Conservation (phyloP, 2,329 filamentous ascomycete genomes). For the Penicillium polonicum region DNA sequence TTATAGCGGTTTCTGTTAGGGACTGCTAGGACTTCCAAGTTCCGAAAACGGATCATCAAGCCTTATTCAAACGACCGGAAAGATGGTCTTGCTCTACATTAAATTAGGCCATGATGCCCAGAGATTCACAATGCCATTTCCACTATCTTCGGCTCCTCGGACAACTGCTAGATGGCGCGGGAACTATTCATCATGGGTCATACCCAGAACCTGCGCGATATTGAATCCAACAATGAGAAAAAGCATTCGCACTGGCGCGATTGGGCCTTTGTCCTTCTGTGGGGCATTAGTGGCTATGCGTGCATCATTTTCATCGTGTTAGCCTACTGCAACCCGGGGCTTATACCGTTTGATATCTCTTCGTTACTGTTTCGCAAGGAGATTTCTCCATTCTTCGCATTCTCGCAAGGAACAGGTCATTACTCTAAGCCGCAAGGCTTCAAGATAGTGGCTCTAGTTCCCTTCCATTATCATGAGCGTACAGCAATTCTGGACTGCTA, state of each 20-base stretch:
- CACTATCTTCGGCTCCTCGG: not conserved
- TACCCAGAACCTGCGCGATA: slow-evolving; percentile 15
- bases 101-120: slow-evolving; percentile 3
- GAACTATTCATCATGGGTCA: slow-evolving; percentile 24
- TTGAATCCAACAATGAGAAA: slow-evolving; percentile 21
- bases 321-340: slow-evolving; percentile 21
- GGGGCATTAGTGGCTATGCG: slow-evolving; percentile 25
- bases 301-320: slow-evolving; percentile 25
- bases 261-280: slow-evolving; percentile 22
- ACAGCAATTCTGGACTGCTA: slow-evolving; percentile 46
- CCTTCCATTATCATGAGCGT: slow-evolving; percentile 35
- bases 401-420: slow-evolving; percentile 25
- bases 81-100: not conserved
- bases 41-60: slow-evolving; percentile 6
- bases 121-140: not conserved
- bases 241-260: slow-evolving; percentile 18
- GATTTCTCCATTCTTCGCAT: slow-evolving; percentile 32
- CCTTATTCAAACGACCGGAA: slow-evolving; percentile 2
- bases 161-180: not conserved
- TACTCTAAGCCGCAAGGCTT: slow-evolving; percentile 37
- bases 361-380: slow-evolving; percentile 23
- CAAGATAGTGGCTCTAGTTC: slow-evolving; percentile 42
- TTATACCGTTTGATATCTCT: slow-evolving; percentile 21
- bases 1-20: not conserved
- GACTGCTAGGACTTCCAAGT: not conserved